phyloP scores from a whole-genome alignment of 495 filamentous ascomycete genomes.

The Peziza echinospora region DNA sequence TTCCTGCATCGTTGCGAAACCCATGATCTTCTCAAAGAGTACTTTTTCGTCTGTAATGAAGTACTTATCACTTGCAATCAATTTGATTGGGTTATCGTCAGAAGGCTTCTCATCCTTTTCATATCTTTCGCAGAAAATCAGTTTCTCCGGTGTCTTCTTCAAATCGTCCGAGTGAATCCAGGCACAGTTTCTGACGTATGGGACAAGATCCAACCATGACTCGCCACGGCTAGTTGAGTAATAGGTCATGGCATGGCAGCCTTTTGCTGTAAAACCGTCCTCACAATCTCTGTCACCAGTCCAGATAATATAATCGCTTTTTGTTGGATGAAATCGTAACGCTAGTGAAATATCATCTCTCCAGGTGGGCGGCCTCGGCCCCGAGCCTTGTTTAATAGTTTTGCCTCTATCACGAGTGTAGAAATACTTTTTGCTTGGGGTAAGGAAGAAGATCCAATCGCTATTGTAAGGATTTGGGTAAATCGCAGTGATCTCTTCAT shows the following conservation, averaged over 20 bases:
- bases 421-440: constrained; percentile 39
- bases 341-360: constrained; percentile 25
- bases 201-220: constrained; percentile 45
- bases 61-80: constrained; percentile 54
- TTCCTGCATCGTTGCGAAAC: constrained; percentile 81
- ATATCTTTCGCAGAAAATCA: constrained; percentile 65
- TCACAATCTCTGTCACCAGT: constrained; percentile 41
- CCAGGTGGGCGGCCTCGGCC: constrained; percentile 12
- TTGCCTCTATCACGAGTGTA: constrained; percentile 58
- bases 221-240: constrained; percentile 53
- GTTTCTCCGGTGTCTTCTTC: constrained; percentile 32
- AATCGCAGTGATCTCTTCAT: constrained; percentile 42
- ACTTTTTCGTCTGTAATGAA: constrained; percentile 36
- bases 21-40: constrained; percentile 45
- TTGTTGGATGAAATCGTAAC: constrained; percentile 56
- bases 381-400: constrained; percentile 22
- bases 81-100: constrained; percentile 36
- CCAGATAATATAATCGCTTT: constrained; percentile 80
- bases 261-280: constrained; percentile 16
- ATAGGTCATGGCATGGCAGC: constrained; percentile 49
- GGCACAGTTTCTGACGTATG: constrained; percentile 52
- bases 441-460: constrained; percentile 70
- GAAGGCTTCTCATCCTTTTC: constrained; percentile 38
- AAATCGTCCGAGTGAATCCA: constrained; percentile 51
- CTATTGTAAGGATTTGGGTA: constrained; percentile 56